Evolutionary conservation across 2,329 filamentous ascomycete genomes (phyloP).

Genomic region (Rasamsonia emersonii): DNA sequence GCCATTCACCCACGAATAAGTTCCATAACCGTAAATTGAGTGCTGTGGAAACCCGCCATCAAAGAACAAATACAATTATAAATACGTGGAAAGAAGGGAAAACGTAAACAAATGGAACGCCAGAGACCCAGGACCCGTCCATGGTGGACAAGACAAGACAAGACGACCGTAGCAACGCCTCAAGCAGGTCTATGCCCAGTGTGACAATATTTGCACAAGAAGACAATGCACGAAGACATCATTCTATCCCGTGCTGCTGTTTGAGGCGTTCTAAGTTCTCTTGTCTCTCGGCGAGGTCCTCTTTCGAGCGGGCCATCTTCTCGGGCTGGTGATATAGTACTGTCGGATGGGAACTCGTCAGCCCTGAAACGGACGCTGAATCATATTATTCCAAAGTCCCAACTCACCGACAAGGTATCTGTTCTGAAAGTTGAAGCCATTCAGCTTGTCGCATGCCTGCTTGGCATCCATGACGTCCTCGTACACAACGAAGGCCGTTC

Average conservation of each 20-base stretch:
- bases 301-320: slow-evolving; percentile 78
- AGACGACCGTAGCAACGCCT: slow-evolving; percentile 15
- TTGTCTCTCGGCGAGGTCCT: slow-evolving; percentile 86
- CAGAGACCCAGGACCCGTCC: slow-evolving; percentile 32
- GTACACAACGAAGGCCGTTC: slow-evolving; percentile 98
- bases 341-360: slow-evolving; percentile 11
- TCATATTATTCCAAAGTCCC: no score
- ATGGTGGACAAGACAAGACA: slow-evolving; percentile 21
- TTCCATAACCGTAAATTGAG: no score
- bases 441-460: slow-evolving; percentile 97
- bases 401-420: slow-evolving; percentile 91
- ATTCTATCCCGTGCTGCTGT: slow-evolving; percentile 96
- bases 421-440: slow-evolving; percentile 99
- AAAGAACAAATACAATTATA: slow-evolving; percentile 19
- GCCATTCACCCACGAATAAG: no score
- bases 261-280: slow-evolving; percentile 98
- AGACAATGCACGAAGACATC: slow-evolving; percentile 40
- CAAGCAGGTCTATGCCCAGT: slow-evolving; percentile 23
- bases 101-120: slow-evolving; percentile 31
- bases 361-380: not conserved
- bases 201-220: slow-evolving; percentile 24
- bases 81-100: slow-evolving; percentile 19
- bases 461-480: slow-evolving; percentile 99
- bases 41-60: slow-evolving; percentile 16
- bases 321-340: slow-evolving; percentile 71